Conservation (phyloP, 148 eudicot genomes). For the Spergularia bocconei region DNA sequence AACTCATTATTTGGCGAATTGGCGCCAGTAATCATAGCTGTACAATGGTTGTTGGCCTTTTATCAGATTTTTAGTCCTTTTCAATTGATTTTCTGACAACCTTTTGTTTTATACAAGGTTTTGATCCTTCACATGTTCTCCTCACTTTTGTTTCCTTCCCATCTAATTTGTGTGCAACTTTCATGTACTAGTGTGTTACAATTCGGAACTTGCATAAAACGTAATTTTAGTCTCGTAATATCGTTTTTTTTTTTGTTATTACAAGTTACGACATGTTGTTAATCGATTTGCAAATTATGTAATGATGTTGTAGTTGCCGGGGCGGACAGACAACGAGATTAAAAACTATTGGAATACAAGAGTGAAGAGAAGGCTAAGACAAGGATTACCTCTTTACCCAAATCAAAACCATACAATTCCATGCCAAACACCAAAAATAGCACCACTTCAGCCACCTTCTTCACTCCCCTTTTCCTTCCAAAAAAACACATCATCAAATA, state of each 20-base stretch:
- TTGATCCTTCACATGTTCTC: slow-evolving; percentile 10
- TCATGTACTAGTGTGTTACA: no score
- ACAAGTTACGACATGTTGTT: neutral
- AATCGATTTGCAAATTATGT: neutral
- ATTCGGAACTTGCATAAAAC: no score
- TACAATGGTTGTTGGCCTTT: neutral
- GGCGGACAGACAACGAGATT: slow-evolving; percentile 90
- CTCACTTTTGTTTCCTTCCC: neutral
- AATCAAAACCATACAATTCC: slow-evolving; percentile 19
- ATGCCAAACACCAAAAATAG: slow-evolving; percentile 16
- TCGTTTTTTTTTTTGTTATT: neutral
- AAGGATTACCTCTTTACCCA: slow-evolving; percentile 89
- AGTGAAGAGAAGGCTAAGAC: slow-evolving; percentile 68
- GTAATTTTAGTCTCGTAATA: no score
- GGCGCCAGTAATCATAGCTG: slow-evolving; percentile 5
- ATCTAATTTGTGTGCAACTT: neutral
- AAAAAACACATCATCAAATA: slow-evolving; percentile 13
- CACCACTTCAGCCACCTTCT: slow-evolving; percentile 16
- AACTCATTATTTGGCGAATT: neutral
- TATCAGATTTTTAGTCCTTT: slow-evolving; percentile 13
- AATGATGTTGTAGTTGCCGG: slow-evolving; percentile 53
- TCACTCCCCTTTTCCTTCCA: slow-evolving; percentile 21
- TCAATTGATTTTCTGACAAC: slow-evolving; percentile 4
- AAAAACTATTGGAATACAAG: slow-evolving; percentile 96
- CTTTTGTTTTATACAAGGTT: neutral